A percentile compares a stretch with the other conserved stretches of the same genome.
phyloP scores from a whole-genome alignment of 2,329 filamentous ascomycete genomes.

The Nothophoma quercina region DNA sequence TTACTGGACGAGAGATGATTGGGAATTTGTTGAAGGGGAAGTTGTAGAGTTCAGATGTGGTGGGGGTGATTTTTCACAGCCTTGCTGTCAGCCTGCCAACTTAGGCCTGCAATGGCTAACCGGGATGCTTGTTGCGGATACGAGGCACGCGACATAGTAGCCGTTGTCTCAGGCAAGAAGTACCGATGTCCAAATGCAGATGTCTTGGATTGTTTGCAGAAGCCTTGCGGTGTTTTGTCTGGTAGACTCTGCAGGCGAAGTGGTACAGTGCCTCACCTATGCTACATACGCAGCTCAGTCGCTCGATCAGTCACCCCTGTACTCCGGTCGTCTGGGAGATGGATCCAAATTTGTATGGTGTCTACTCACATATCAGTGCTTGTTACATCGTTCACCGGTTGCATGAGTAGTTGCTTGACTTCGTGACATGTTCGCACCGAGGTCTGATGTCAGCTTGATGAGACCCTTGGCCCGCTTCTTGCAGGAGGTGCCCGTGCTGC shows the following conservation, averaged over 20 bases:
- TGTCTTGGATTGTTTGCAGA: neutral
- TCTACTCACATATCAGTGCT: neutral
- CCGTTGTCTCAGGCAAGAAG: neutral
- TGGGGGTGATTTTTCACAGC: neutral
- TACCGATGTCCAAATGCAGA: neutral
- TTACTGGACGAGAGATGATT: constrained; percentile 81
- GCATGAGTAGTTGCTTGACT: neutral
- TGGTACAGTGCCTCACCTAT: neutral
- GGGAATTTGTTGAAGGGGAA: constrained; percentile 63
- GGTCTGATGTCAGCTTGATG: neutral
- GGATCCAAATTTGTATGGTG: neutral
- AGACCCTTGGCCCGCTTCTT: neutral
- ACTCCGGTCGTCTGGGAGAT: neutral
- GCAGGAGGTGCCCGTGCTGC: neutral
- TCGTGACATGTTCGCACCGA: neutral
- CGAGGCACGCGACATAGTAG: constrained; percentile 9
- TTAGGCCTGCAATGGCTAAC: neutral
- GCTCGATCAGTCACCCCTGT: neutral
- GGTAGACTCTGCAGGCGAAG: neutral
- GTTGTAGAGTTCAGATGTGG: constrained; percentile 13
- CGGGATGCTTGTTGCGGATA: constrained; percentile 1
- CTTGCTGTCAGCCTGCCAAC: constrained; percentile 4
- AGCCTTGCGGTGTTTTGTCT: neutral
- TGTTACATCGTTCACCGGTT: neutral
- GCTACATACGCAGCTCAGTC: neutral